These are phyloP conservation scores for Xylaria bambusicola DNA, from an alignment of 495 filamentous ascomycete species.

Conservation along the genomic window DNA sequence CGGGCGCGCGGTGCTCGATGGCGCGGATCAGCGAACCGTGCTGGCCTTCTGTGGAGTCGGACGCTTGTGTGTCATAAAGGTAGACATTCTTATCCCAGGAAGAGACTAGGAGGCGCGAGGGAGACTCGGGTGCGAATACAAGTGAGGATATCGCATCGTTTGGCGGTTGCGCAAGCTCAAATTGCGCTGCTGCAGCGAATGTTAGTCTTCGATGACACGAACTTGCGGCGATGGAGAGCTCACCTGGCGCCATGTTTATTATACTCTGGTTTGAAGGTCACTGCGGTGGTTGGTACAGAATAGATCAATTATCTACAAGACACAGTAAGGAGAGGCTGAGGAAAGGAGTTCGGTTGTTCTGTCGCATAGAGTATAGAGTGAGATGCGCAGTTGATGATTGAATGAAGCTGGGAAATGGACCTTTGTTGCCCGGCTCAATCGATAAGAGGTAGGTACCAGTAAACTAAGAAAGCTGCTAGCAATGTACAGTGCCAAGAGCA, in stretches of 20 bases:
- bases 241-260: slow-evolving; percentile 13
- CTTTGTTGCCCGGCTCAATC: slow-evolving; percentile 1
- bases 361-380: background rate
- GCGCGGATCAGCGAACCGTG: slow-evolving; percentile 64
- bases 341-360: background rate
- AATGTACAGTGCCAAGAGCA: slow-evolving; percentile 8
- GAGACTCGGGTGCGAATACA: slow-evolving; percentile 71
- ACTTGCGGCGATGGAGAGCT: too few relatives aligned
- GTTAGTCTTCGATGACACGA: slow-evolving; percentile 15
- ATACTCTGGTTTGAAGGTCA: too few relatives aligned
- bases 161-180: slow-evolving; percentile 75
- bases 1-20: slow-evolving; percentile 81
- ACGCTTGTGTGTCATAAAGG: slow-evolving; percentile 74
- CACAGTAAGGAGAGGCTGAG: background rate
- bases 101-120: slow-evolving; percentile 76
- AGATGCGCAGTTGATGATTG: background rate
- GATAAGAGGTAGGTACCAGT: too few relatives aligned
- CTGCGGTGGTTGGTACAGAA: too few relatives aligned
- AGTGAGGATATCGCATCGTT: slow-evolving; percentile 84
- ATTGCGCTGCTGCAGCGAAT: slow-evolving; percentile 55
- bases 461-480: too few relatives aligned
- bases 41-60: slow-evolving; percentile 58
- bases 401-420: background rate
- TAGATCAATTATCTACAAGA: background rate
- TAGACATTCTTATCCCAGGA: slow-evolving; percentile 96